Conservation (phyloP, 2,329 filamentous ascomycete species). For the Colletotrichum chlorophyti region DNA sequence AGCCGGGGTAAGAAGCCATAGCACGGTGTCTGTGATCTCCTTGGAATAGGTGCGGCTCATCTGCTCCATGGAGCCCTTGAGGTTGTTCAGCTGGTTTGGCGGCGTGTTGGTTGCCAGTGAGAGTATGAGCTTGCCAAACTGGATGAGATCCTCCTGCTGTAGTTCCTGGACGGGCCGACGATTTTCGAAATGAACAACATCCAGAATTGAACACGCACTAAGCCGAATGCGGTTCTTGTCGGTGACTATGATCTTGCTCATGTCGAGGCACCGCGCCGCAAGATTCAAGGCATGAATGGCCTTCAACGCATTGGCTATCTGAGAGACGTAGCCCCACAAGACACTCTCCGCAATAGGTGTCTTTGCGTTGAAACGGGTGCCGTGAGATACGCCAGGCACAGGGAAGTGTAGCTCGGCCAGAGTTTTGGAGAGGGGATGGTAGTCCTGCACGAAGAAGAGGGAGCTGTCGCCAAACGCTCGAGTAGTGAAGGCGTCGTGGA, state of each 20-base stretch:
- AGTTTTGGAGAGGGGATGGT: conserved; percentile 89
- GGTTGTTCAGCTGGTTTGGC: conserved; percentile 61
- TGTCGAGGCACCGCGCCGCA: conserved; percentile 84
- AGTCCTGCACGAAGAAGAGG: conserved; percentile 91
- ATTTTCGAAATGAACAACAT: conserved; percentile 84
- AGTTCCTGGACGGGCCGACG: conserved; percentile 74
- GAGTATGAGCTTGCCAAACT: conserved; percentile 86
- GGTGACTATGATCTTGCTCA: conserved; percentile 88
- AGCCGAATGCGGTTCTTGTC: conserved; percentile 89
- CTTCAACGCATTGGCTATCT: conserved; percentile 87
- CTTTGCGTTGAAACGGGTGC: conserved; percentile 53
- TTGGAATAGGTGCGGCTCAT: conserved; percentile 78
- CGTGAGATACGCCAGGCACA: conserved; percentile 41
- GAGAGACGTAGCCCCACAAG: conserved; percentile 91
- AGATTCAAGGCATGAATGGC: conserved; percentile 82
- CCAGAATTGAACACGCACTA: conserved; percentile 86
- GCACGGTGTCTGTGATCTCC: conserved; percentile 79
- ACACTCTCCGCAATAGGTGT: conserved; percentile 70
- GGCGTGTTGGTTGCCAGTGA: conserved; percentile 76
- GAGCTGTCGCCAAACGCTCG: conserved; percentile 94
- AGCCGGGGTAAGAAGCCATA: conserved; percentile 79
- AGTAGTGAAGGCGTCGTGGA: conserved; percentile 93
- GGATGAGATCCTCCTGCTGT: conserved; percentile 86
- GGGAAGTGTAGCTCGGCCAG: conserved; percentile 82
- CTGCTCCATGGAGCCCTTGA: conserved; percentile 76